Base-by-base conservation (phyloP, 371 early-diverging fungal genomes). In the Dichotomocladium elegans region DNA sequence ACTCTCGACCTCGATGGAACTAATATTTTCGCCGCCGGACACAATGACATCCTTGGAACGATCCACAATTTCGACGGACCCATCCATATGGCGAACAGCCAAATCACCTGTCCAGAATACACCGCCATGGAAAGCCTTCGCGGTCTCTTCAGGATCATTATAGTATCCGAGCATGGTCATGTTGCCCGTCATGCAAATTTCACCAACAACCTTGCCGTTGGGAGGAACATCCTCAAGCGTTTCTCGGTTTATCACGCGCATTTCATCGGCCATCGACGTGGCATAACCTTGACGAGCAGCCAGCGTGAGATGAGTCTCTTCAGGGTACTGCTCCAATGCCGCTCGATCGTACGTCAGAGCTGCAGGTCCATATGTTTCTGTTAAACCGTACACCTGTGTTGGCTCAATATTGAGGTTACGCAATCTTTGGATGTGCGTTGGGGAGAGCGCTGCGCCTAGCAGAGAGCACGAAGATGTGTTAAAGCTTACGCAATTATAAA, bases 1-100 rank as follows among this genome's bases (percentile, higher is more conserved):
- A 15, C 73, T 70, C 51, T 88, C 89, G 1, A 88, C 80, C 47
- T 85, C 86, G n/a, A 88, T 69, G 0, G 85, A 83, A 3, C 83
- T 82, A 45, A 88, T 82, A 53, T 88, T 88, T 49, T 88, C 88
- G 15, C 88, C 88, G 24, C 88, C 86, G n/a, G 82, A 81, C 27
- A 88, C 81, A 41, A 88, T 84, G 12, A 88, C 80, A 51, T 88
- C 87, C 58, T 88, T 86, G 45, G 66, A 66, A 14, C 89, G 77
- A 51, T 88, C 89, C 17, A 81, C 71, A 28, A 88, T 68, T 26
- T 83, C 76, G 28, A 86, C 71, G 34, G 81, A 78, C 0, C 89
- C 89, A 58, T 88, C 86, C 21, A 79, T 65, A 51, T 82, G 78
- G 21, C 80, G 69, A 14, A 86, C 84, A 41, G 79, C 89, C 42